phyloP scores from a whole-genome alignment of 768 basidiomycete species.

The Panus rudis region DNA sequence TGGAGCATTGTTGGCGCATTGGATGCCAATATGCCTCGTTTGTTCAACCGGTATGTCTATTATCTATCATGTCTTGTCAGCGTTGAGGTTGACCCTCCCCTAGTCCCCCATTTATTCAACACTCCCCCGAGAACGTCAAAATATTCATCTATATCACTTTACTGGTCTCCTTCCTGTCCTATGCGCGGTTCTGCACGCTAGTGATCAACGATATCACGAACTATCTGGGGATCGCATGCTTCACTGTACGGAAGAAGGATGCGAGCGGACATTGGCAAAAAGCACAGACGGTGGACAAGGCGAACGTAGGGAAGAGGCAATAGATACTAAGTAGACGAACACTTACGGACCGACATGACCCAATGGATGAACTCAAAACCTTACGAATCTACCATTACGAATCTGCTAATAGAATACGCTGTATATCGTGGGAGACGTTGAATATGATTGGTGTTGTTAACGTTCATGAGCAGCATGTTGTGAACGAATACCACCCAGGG shows the following conservation, averaged over 20 bases:
- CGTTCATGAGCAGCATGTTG: too few species aligned
- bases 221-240: constrained; percentile 90
- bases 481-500: too few species aligned
- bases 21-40: constrained; percentile 72
- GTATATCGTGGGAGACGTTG: too few species aligned
- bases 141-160: constrained; percentile 72
- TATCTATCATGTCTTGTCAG: not conserved
- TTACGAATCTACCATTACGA: too few species aligned
- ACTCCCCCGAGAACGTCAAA: constrained; percentile 49
- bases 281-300: constrained; percentile 11
- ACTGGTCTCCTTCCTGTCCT: constrained; percentile 58
- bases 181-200: constrained; percentile 71
- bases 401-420: too few species aligned
- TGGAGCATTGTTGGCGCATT: constrained; percentile 71
- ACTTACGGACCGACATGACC: too few species aligned
- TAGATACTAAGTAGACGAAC: not conserved
- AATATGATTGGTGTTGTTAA: too few species aligned
- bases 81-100: not conserved
- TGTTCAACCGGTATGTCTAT: constrained; percentile 58
- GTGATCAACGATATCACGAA: constrained; percentile 87
- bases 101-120: constrained; percentile 70
- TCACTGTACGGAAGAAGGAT: constrained; percentile 86
- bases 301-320: not conserved
- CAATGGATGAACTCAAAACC: too few species aligned
- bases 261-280: constrained; percentile 50